Evolutionary conservation across 306 rosid genomes (phyloP), one percentile per base, ranked within the genome.

Genomic region (Phaseolus lunatus): DNA sequence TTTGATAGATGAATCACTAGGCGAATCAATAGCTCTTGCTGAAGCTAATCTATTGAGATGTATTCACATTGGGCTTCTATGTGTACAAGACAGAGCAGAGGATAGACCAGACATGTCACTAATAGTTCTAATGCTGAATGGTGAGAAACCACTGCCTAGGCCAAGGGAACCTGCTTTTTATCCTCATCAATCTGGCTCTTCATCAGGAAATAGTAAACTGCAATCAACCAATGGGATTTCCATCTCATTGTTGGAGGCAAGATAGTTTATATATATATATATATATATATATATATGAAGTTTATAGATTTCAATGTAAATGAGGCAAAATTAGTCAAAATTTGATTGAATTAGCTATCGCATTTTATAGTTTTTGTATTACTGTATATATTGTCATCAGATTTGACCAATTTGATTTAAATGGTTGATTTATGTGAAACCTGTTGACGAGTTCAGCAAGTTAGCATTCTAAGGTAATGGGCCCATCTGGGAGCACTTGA

Each of bases 51-150:
- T 83, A 6, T 9, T 74, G 18, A 74, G 86, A 79, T 83, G 83
- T 31, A 75, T 83, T 27, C 72, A 77, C 1, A 71, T 72, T 3
- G 85, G 82, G 0, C 82, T 82, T 26, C 53, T 78, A n/a, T 82
- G 83, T 66, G 86, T 78, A 10, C 86, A 83, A 83, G 86, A 83
- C 73, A 83, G 86, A 61, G 49, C 83, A 41, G 73, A 83, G 57
- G 73, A 78, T 53, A 83, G 83, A 12, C 86, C 86, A 47, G 77
- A 78, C 24, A 83, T 83, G 86, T 83, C 83, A 47, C 16, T 50
- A 19, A 72, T 67, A 67, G 59, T 83, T 48, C 66, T 83, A 35
- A 83, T 83, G 86, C 62, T 83, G 67, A 83, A 73, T 78, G 83
- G 86, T 67, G 86, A 83, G 70, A 83, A 78, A 58, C 2, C 77